These are phyloP conservation scores for Coemansia erecta DNA, from an alignment of 192 early-diverging fungal genomes.

Conservation along the genomic window DNA sequence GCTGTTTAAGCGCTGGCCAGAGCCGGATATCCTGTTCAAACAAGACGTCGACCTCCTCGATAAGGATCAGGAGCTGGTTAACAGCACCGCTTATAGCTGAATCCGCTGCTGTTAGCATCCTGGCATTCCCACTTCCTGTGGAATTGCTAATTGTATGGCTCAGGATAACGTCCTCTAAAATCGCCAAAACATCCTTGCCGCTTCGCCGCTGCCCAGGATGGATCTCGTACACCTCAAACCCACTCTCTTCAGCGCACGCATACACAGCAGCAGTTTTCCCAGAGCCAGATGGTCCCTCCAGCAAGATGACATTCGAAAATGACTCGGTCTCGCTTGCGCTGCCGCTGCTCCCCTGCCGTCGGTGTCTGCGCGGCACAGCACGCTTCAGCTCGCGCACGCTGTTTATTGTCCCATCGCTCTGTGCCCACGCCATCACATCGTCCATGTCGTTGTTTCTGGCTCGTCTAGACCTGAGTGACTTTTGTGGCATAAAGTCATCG, in stretches of 20 bases:
- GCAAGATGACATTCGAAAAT: constrained; percentile 57
- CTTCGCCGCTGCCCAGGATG: constrained; percentile 65
- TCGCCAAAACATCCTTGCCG: constrained; percentile 65
- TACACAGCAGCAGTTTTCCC: constrained; percentile 75
- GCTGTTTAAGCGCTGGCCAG: constrained; percentile 66
- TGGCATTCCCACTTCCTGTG: constrained; percentile 4
- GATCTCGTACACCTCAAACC: constrained; percentile 76
- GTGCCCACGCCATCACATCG: constrained; percentile 36
- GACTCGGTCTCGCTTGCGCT: constrained; percentile 45
- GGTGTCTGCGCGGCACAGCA: constrained; percentile 4
- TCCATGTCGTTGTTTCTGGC: constrained; percentile 11
- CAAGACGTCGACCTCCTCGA: constrained; percentile 81
- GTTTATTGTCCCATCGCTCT: constrained; percentile 33
- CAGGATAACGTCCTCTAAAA: constrained; percentile 68
- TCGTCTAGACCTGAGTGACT: not conserved
- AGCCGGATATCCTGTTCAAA: constrained; percentile 81
- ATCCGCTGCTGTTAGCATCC: not conserved
- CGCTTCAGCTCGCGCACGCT: constrained; percentile 26
- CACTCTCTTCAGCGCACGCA: constrained; percentile 68
- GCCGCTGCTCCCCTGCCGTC: constrained; percentile 22
- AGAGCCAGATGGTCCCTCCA: constrained; percentile 67
- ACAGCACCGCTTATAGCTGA: not conserved
- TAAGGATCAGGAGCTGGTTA: constrained; percentile 68
- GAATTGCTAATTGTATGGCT: constrained; percentile 66
- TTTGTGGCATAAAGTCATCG: constrained; percentile 42